A percentile compares a stretch with the other conserved stretches of the same genome.
Conservation (phyloP, 768 basidiomycete genomes). For the Auricularia auricula-judae region DNA sequence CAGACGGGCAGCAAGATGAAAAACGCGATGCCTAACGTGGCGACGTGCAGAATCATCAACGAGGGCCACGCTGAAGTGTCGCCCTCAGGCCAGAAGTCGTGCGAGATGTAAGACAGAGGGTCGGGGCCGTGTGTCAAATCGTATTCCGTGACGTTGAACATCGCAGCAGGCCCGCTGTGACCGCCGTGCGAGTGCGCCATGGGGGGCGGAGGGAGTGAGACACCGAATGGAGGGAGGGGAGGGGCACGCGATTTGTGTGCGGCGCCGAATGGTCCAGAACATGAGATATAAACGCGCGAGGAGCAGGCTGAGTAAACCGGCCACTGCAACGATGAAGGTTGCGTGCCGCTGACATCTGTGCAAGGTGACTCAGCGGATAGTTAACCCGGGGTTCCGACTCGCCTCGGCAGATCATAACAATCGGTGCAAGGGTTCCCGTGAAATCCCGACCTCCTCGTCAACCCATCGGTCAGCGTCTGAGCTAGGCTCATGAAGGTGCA, state of each 20-base stretch:
- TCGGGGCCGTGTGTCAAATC: conserved; percentile 53
- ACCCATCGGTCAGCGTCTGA: too few relatives aligned
- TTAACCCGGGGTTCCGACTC: too few relatives aligned
- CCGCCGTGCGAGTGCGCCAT: not conserved
- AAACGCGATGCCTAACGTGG: conserved; percentile 69
- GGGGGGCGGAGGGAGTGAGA: not conserved
- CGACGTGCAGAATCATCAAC: conserved; percentile 62
- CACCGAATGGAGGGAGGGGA: not conserved
- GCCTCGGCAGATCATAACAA: too few relatives aligned
- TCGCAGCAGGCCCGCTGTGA: conserved; percentile 9
- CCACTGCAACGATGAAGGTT: too few relatives aligned
- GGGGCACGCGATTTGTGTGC: not conserved
- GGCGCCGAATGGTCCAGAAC: not conserved
- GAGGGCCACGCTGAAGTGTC: conserved; percentile 46
- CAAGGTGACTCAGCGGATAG: too few relatives aligned
- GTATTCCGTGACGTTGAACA: conserved; percentile 68
- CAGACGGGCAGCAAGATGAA: conserved; percentile 74
- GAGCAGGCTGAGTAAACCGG: too few relatives aligned
- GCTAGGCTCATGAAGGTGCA: too few relatives aligned
- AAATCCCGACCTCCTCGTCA: too few relatives aligned
- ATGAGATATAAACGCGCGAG: not conserved
- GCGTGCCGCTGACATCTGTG: too few relatives aligned
- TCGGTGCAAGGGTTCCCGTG: too few relatives aligned
- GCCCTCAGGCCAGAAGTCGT: conserved; percentile 50
- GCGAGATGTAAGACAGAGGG: conserved; percentile 72